Evolutionary conservation across 2,329 filamentous ascomycete genomes (phyloP).

Genomic region (Trichoderma sp.): DNA sequence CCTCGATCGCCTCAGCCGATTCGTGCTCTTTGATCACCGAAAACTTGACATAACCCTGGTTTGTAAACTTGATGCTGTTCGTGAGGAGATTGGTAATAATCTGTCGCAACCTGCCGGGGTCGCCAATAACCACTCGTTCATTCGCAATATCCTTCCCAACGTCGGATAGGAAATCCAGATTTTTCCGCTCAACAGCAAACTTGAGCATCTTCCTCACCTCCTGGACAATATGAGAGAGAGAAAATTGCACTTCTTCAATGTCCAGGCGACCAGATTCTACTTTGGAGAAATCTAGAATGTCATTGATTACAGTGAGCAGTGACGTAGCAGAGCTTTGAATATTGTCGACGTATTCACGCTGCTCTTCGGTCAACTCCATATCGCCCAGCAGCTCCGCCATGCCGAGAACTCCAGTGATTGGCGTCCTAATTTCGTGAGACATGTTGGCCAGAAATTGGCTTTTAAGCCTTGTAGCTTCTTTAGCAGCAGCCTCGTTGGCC

Average conservation of each 20-base stretch:
- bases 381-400: slow-evolving; percentile 76
- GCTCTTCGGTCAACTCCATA: slow-evolving; percentile 67
- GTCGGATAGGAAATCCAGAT: slow-evolving; percentile 69
- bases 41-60: slow-evolving; percentile 67
- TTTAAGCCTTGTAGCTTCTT: slow-evolving; percentile 78
- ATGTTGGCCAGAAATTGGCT: slow-evolving; percentile 79
- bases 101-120: slow-evolving; percentile 80
- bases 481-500: slow-evolving; percentile 75
- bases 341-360: slow-evolving; percentile 73
- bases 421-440: slow-evolving; percentile 78
- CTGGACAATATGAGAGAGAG: slow-evolving; percentile 68
- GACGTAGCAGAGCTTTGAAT: slow-evolving; percentile 80
- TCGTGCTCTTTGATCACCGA: slow-evolving; percentile 65
- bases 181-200: slow-evolving; percentile 80
- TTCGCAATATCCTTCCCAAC: slow-evolving; percentile 63
- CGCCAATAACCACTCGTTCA: slow-evolving; percentile 79
- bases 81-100: slow-evolving; percentile 80
- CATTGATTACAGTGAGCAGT: slow-evolving; percentile 83
- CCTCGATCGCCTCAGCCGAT: slow-evolving; percentile 62
- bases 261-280: slow-evolving; percentile 76
- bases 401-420: slow-evolving; percentile 77
- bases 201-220: slow-evolving; percentile 87
- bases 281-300: slow-evolving; percentile 88
- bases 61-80: slow-evolving; percentile 76
- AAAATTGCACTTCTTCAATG: slow-evolving; percentile 80